These are phyloP conservation scores for Pyrenophora tritici-repentis DNA, from an alignment of 2,329 filamentous ascomycete genomes.

Conservation along the genomic window DNA sequence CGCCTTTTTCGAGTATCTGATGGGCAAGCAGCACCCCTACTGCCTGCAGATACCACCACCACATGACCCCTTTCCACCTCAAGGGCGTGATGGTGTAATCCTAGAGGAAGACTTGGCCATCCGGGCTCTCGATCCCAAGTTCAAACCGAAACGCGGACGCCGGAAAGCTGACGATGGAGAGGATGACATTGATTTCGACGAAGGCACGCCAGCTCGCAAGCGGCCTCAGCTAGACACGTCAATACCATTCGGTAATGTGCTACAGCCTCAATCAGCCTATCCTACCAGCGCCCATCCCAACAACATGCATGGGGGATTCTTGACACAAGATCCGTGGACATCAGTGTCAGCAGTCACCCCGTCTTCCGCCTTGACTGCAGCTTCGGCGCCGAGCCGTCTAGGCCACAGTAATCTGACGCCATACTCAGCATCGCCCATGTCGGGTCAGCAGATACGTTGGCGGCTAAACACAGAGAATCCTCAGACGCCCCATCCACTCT, in stretches of 20 bases:
- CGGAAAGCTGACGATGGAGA: conserved; percentile 65
- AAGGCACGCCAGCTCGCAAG: conserved; percentile 55
- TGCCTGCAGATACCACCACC: conserved; percentile 74
- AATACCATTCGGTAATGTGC: conserved; percentile 45
- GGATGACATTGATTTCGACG: conserved; percentile 59
- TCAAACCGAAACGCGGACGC: conserved; percentile 64
- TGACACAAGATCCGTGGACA: conserved; percentile 53
- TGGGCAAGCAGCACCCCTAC: conserved; percentile 78
- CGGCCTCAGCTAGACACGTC: conserved; percentile 65
- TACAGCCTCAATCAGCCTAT: conserved; percentile 54
- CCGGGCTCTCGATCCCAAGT: conserved; percentile 79
- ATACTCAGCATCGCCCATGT: conserved; percentile 51
- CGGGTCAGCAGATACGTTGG: conserved; percentile 54
- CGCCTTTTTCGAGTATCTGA: conserved; percentile 89
- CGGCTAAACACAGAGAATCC: conserved; percentile 62
- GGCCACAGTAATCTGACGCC: conserved; percentile 44
- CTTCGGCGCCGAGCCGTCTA: conserved; percentile 43
- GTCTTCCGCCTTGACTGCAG: conserved; percentile 42
- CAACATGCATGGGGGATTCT: conserved; percentile 52
- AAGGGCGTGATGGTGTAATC: conserved; percentile 78
- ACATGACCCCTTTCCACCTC: conserved; percentile 65
- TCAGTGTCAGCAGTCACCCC: conserved; percentile 48
- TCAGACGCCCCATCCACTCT: conserved; percentile 73
- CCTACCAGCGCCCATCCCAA: conserved; percentile 62
- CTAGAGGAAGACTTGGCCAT: conserved; percentile 88